Conservation (phyloP, 2,329 filamentous ascomycete genomes). For the Ceratocystis alfenasii region DNA sequence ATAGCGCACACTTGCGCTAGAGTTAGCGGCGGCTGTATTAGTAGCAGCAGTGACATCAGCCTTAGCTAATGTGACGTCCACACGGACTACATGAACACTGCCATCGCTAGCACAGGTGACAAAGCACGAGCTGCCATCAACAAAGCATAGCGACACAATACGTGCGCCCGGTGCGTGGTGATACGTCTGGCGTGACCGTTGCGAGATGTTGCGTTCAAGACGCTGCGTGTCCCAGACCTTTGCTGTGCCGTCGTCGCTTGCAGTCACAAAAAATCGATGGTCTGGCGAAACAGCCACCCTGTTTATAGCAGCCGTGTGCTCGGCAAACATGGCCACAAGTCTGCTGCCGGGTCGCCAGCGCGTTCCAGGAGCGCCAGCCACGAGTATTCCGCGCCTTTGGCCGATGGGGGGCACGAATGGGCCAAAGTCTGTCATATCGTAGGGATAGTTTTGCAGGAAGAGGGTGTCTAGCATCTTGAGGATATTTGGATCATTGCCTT, state of each 20-base stretch:
- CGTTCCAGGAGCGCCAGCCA: slow-evolving; percentile 35
- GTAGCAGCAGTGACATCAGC: neutral
- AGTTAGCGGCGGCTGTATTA: neutral
- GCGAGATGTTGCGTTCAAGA: slow-evolving; percentile 80
- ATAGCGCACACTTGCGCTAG: slow-evolving; percentile 52
- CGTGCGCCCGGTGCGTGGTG: slow-evolving; percentile 58
- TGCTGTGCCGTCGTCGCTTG: slow-evolving; percentile 78
- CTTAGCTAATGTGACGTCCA: slow-evolving; percentile 37
- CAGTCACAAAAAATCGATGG: slow-evolving; percentile 88
- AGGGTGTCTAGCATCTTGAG: slow-evolving; percentile 69
- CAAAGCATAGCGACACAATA: slow-evolving; percentile 74
- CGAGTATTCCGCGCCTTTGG: slow-evolving; percentile 29
- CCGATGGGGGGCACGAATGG: slow-evolving; percentile 40
- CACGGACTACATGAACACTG: slow-evolving; percentile 76
- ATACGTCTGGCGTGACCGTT: slow-evolving; percentile 77
- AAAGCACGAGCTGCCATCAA: slow-evolving; percentile 90
- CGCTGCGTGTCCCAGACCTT: slow-evolving; percentile 88
- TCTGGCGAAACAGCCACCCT: slow-evolving; percentile 75
- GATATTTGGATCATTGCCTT: slow-evolving; percentile 61
- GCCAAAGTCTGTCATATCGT: slow-evolving; percentile 59
- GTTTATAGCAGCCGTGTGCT: slow-evolving; percentile 74
- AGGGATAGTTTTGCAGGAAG: slow-evolving; percentile 60
- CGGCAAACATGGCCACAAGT: slow-evolving; percentile 76
- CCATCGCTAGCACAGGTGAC: slow-evolving; percentile 83
- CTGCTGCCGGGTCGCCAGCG: slow-evolving; percentile 72